These are phyloP conservation scores for Salix brachista DNA, from an alignment of 345 rosid genomes.

Conservation along the genomic window DNA sequence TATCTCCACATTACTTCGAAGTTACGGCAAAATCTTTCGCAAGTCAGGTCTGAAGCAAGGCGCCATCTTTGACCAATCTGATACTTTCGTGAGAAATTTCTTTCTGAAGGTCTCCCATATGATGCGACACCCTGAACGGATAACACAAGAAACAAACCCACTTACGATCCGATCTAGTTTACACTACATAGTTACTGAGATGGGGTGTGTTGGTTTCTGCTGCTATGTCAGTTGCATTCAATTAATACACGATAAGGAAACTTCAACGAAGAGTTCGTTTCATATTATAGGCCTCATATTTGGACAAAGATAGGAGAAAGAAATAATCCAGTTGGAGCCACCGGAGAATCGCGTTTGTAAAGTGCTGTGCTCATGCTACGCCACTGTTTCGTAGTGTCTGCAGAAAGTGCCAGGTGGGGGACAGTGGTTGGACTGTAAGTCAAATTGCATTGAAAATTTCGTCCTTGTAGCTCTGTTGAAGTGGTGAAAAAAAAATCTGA, in stretches of 20 bases:
- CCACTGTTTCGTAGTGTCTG: neutral
- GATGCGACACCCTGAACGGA: neutral
- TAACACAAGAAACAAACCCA: neutral
- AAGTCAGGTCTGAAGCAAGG: neutral
- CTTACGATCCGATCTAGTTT: neutral
- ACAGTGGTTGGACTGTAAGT: neutral
- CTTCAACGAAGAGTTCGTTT: neutral
- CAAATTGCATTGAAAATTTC: neutral
- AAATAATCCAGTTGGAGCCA: neutral
- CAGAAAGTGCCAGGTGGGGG: too few species aligned
- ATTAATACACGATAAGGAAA: neutral
- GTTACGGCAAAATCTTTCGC: neutral
- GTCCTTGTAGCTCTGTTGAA: neutral
- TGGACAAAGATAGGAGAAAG: neutral
- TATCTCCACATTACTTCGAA: neutral
- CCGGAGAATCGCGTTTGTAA: neutral
- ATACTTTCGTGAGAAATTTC: neutral
- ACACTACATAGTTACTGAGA: neutral
- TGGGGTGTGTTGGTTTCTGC: neutral
- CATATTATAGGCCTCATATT: neutral
- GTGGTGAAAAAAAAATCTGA: neutral
- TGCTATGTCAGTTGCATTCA: neutral
- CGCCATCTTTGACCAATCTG: neutral
- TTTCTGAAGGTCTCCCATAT: neutral
- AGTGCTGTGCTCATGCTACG: neutral